Evolutionary conservation across 1,284 basidiomycete species (phyloP).

Genomic region (Ceraceosorus guamensis): DNA sequence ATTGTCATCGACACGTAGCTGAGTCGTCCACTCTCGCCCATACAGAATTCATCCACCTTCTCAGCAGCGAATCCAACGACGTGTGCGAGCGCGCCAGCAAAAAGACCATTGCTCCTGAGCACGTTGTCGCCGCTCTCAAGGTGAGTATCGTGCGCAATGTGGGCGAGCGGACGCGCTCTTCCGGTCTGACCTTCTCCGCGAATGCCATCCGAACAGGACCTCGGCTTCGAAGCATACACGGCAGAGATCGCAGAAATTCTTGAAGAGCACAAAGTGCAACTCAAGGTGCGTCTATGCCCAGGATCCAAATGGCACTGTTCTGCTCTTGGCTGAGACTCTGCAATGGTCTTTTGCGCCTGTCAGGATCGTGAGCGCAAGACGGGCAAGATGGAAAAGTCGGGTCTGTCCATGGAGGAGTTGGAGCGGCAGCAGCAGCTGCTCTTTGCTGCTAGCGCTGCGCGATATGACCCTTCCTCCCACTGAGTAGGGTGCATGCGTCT

Average conservation of each 20-base stretch:
- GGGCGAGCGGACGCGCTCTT: too few species aligned
- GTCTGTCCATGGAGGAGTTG: constrained; percentile 83
- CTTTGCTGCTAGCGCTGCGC: constrained; percentile 72
- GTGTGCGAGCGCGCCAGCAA: constrained; percentile 97
- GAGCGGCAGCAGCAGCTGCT: constrained; percentile 77
- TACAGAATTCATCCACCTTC: constrained; percentile 94
- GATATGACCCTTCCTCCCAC: constrained; percentile 51
- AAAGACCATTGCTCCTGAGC: constrained; percentile 98
- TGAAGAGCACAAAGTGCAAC: constrained; percentile 88
- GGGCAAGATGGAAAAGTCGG: constrained; percentile 65
- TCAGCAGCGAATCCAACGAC: constrained; percentile 95
- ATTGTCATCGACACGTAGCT: too few species aligned
- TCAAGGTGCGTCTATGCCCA: constrained; percentile 67
- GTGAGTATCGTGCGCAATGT: constrained; percentile 53
- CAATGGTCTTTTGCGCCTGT: neutral
- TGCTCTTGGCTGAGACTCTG: neutral
- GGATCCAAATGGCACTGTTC: too few species aligned
- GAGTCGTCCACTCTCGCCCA: constrained; percentile 56
- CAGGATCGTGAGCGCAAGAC: constrained; percentile 62
- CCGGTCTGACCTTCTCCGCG: constrained; percentile 7
- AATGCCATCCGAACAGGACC: constrained; percentile 54
- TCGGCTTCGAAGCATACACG: constrained; percentile 82
- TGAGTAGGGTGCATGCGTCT: too few species aligned
- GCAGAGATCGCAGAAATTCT: constrained; percentile 83
- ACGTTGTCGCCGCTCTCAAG: constrained; percentile 85